Conservation (phyloP, 139 green algal species). For the Chlamydomonas sp. region DNA sequence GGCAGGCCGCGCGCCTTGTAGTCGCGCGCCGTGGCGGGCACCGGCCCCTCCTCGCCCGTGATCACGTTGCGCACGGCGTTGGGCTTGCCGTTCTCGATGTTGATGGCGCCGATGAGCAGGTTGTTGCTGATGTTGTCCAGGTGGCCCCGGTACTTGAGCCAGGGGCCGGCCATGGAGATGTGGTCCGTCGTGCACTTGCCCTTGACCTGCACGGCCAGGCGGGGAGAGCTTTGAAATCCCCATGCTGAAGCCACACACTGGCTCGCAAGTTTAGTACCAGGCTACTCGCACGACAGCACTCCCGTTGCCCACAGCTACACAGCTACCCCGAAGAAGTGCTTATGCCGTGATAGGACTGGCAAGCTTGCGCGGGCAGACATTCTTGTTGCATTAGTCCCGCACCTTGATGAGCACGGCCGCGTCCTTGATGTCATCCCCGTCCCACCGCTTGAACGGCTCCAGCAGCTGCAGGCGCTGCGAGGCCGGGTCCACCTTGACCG, state of each 20-base stretch:
- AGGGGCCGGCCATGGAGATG: slow-evolving; percentile 97
- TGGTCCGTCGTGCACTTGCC: slow-evolving; percentile 99
- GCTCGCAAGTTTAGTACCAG: too few relatives aligned
- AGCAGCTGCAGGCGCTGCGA: slow-evolving; percentile 92
- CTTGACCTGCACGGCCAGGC: slow-evolving; percentile 67
- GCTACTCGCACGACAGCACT: too few relatives aligned
- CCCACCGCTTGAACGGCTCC: slow-evolving; percentile 84
- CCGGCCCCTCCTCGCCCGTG: slow-evolving; percentile 62
- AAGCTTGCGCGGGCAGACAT: too few relatives aligned
- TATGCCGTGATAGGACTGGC: too few relatives aligned
- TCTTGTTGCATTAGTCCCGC: neutral
- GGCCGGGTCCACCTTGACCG: slow-evolving; percentile 74
- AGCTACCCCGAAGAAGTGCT: too few relatives aligned
- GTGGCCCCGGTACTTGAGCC: slow-evolving; percentile 97
- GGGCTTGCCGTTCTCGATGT: slow-evolving; percentile 88
- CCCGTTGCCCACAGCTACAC: too few relatives aligned
- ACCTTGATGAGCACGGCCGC: slow-evolving; percentile 77
- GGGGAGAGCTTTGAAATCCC: too few relatives aligned
- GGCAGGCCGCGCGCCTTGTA: slow-evolving; percentile 87
- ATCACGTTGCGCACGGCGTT: slow-evolving; percentile 63
- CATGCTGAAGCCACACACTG: neutral
- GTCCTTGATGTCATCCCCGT: slow-evolving; percentile 84
- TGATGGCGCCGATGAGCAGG: slow-evolving; percentile 96
- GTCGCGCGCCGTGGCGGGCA: slow-evolving; percentile 67
- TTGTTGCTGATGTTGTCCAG: slow-evolving; percentile 99